Base-by-base conservation (phyloP, 257 asterid species). In the Ocimum tenuiflorum region DNA sequence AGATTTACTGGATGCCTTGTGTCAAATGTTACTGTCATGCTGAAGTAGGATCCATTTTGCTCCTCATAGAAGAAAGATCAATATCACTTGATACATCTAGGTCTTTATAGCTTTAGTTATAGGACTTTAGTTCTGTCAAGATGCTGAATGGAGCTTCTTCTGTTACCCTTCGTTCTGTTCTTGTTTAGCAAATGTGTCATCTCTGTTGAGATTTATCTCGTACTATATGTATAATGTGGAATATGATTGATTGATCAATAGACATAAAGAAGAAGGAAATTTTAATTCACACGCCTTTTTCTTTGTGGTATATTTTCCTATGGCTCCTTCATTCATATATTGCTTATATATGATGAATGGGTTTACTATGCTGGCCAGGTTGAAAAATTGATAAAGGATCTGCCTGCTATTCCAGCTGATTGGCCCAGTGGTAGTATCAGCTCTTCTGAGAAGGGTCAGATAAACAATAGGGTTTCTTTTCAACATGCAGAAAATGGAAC, bases 361-460 rank as follows among this genome's bases (percentile, higher is more conserved):
- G 39, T 67, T 9, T 57, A 10, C 39, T 65, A 33, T 82, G 68
- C 62, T 85, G 75, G 74, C 80, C 77, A 90, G 97, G 95, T 91
- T 54, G 97, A 91, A 56, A 91, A 91, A 67, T 64, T 91, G 80
- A 91, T 91, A 69, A 85, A 87, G 83, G 98, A 89, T 82, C 80
- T 91, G 68, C 96, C 96, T 7, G 82, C 81, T 74, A 87, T 84
- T 45, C 88, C 91, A 12, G 85, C 94, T 63, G 95, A 87, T 77
- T 84, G 85, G 87, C 67, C 94, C 13, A 73, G 71, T 53, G 91
- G 94, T 49, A 59, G 71, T 15, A 42, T 55, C 55, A 77, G 19
- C 71, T 60, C 85, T 61, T 60, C 71, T 18, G 79, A 81, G 56
- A 81, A 78, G 53, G 79, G 71, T 71, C 91, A 80, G 46, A 68